Evolutionary conservation across 768 basidiomycete species (phyloP).

Genomic region (Suillus alpinus): DNA sequence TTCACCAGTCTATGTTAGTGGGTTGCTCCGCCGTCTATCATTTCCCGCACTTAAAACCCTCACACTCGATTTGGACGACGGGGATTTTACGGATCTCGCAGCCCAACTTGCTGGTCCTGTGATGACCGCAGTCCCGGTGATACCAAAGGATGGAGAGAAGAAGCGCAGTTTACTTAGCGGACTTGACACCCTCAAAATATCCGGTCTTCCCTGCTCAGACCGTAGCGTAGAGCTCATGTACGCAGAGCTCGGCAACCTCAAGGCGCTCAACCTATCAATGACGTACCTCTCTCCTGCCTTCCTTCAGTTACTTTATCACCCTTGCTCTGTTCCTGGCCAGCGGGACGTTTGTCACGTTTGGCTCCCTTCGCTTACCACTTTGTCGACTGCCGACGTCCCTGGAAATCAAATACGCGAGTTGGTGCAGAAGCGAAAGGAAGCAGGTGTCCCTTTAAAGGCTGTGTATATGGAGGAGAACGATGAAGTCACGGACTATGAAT

Average conservation of each 20-base stretch:
- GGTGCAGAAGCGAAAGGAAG: conserved; percentile 39
- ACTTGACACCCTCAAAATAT: conserved; percentile 52
- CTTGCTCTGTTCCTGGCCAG: conserved; percentile 1
- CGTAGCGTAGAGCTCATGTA: conserved; percentile 38
- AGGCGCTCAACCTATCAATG: conserved; percentile 40
- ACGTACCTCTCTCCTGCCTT: conserved; percentile 28
- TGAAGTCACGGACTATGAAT: conserved; percentile 38
- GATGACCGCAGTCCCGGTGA: conserved; percentile 14
- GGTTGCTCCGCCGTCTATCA: conserved; percentile 23
- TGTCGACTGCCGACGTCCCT: conserved; percentile 45
- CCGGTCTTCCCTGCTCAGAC: conserved; percentile 43
- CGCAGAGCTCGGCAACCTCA: conserved; percentile 46
- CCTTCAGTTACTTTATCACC: conserved; percentile 15
- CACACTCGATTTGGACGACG: conserved; percentile 52
- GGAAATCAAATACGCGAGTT: conserved; percentile 43
- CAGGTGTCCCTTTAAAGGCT: conserved; percentile 46
- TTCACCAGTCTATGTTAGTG: conserved; percentile 39
- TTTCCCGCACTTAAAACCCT: conserved; percentile 37
- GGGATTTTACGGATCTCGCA: conserved; percentile 53
- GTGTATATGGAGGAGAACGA: conserved; percentile 45
- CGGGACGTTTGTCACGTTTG: conserved; percentile 15
- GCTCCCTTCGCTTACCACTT: conserved; percentile 50
- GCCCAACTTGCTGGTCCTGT: conserved; percentile 34
- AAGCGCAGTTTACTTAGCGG: conserved; percentile 38
- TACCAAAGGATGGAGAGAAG: conserved; percentile 34